phyloP scores from a whole-genome alignment of 2,329 filamentous ascomycete species.

The Amylocarpus encephaloides region DNA sequence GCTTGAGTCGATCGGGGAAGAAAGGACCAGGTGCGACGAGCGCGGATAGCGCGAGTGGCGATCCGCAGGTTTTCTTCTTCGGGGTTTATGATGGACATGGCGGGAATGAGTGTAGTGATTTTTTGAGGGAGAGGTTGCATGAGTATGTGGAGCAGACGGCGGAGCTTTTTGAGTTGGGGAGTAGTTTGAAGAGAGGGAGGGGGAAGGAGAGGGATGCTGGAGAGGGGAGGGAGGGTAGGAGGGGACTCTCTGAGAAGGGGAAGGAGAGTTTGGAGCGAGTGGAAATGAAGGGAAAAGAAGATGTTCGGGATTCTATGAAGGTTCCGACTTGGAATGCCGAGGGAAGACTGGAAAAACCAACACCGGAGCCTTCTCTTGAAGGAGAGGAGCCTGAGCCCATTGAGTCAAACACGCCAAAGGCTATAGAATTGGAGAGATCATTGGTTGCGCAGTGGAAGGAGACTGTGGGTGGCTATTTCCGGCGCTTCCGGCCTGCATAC shows the following conservation, averaged over 20 bases:
- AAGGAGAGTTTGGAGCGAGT: conserved; percentile 38
- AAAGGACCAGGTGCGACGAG: conserved; percentile 52
- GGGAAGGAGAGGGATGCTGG: conserved; percentile 17
- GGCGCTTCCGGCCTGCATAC: conserved; percentile 76
- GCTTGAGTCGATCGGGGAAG: conserved; percentile 32
- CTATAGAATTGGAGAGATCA: conserved; percentile 61
- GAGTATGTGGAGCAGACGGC: conserved; percentile 82
- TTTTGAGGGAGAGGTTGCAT: conserved; percentile 77
- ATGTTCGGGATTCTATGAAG: conserved; percentile 30
- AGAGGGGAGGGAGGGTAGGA: conserved; percentile 25
- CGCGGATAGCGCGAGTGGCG: conserved; percentile 73
- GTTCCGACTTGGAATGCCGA: conserved; percentile 26
- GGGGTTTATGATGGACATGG: conserved; percentile 95
- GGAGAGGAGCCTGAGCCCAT: conserved; percentile 34
- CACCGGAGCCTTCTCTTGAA: conserved; percentile 34
- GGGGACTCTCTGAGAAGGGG: conserved; percentile 28
- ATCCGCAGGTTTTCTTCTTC: conserved; percentile 97
- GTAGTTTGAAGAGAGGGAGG: conserved; percentile 54
- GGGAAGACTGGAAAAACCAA: conserved; percentile 29
- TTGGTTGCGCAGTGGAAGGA: conserved; percentile 74
- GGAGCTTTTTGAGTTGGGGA: conserved; percentile 67
- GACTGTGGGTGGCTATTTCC: conserved; percentile 89
- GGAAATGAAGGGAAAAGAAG: conserved; percentile 45
- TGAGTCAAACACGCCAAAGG: conserved; percentile 45
- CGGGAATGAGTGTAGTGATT: conserved; percentile 80